These are phyloP conservation scores for Cladophialophora yegresii DNA, from an alignment of 2,329 filamentous ascomycete species.

Conservation along the genomic window DNA sequence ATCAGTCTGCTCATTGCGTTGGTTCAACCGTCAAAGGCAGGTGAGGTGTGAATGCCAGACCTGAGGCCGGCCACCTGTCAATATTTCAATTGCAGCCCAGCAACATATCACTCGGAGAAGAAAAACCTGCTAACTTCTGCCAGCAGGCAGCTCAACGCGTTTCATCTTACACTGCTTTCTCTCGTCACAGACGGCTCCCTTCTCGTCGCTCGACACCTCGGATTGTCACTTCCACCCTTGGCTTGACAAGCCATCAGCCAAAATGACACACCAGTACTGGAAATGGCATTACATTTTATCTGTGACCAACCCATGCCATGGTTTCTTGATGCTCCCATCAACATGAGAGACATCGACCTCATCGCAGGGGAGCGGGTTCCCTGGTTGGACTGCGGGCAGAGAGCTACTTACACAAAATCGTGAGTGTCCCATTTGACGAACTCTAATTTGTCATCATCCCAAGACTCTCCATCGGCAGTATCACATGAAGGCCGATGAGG, in stretches of 20 bases:
- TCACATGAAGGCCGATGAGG: constrained; percentile 10
- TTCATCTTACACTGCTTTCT: neutral
- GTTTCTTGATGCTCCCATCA: constrained; percentile 11
- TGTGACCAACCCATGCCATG: constrained; percentile 1
- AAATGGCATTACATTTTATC: constrained; percentile 3
- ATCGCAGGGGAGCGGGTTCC: constrained; percentile 1
- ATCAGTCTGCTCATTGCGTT: neutral
- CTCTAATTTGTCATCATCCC: neutral
- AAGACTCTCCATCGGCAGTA: constrained; percentile 2
- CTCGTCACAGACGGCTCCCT: neutral
- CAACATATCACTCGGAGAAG: neutral
- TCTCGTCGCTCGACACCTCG: neutral
- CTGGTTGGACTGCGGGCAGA: constrained; percentile 4
- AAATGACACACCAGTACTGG: neutral
- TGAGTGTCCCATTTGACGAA: neutral
- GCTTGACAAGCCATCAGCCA: neutral
- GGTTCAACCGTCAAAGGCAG: neutral
- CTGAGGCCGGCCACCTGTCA: neutral
- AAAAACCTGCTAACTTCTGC: neutral
- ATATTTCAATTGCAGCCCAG: neutral
- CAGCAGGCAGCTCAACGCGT: neutral
- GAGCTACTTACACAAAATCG: constrained; percentile 15
- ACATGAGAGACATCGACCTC: constrained; percentile 7
- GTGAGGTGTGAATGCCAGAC: neutral
- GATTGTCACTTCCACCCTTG: neutral